Evolutionary conservation across 1,284 basidiomycete species (phyloP), one percentile per base, ranked within the genome.

Genomic region (Ustilago nuda): DNA sequence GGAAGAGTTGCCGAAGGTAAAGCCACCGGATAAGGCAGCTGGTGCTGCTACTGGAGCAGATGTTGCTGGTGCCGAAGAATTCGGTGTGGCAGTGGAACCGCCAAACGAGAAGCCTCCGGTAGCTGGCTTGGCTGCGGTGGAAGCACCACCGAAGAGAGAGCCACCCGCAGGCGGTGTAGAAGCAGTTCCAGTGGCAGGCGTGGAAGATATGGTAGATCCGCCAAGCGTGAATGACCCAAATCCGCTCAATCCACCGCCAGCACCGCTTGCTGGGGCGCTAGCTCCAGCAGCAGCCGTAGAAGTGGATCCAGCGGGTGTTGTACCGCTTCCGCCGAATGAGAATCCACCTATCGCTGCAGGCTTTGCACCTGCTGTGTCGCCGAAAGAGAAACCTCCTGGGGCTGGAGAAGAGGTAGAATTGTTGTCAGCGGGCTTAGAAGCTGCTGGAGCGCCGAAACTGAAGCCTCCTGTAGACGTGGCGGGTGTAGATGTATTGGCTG

Each of bases 311-410:
- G 69, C 68, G 6, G 72, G 39, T 3, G 61, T 70, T 3, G 61
- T 70, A 5, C 55, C 46, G 17, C 58, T 63, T 30, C 68, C 72
- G 11, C 71, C 68, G 11, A 81, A 81, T 3, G 74, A 79, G 61
- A 73, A 74, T 3, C 67, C 70, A 17, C 66, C 57, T 6, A 68
- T 41, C 4, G 71, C 87, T 33, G 88, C 54, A 4, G 75, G 64
- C 23, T 84, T 70, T 11, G 76, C 61, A 9, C 73, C 51, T 13
- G 79, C 57, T 8, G 70, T 55, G 27, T 62, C 66, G 3, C 64
- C 72, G 53, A 82, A 82, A 2, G 76, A 77, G 54, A 82, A 81
- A 0, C 67, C 73, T 3, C 72, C 76, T 3, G 68, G n/a, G 15
- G 74, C 64, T 13, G 76, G 73, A 2, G 75, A 78, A 32, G 33